Percentiles rank a stretch among this genome's conserved stretches.
phyloP scores from a whole-genome alignment of 1,284 basidiomycete genomes.

The Tilletia horrida region DNA sequence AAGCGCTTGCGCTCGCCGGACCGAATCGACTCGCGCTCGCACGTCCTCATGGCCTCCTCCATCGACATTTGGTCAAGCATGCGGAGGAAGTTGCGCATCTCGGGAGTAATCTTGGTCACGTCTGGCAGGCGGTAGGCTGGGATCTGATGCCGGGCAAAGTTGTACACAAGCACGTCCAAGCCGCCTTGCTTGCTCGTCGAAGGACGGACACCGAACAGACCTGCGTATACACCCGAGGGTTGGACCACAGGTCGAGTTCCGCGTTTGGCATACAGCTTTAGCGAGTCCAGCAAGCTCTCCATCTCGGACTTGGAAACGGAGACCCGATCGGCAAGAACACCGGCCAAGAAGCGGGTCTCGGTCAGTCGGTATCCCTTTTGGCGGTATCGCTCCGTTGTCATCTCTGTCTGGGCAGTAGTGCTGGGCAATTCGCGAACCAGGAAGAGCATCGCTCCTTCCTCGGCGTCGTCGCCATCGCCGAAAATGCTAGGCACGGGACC shows the following conservation, averaged over 20 bases:
- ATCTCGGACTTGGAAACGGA: conserved; percentile 58
- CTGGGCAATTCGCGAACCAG: conserved; percentile 58
- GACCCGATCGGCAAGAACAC: conserved; percentile 58
- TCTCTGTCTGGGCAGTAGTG: conserved; percentile 18
- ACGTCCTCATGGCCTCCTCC: conserved; percentile 56
- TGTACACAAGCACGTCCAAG: conserved; percentile 59
- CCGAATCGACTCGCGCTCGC: conserved; percentile 56
- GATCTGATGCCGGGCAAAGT: conserved; percentile 61
- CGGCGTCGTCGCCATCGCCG: conserved; percentile 44
- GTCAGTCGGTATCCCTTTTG: conserved; percentile 59
- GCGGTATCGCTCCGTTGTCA: conserved; percentile 55
- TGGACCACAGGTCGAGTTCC: conserved; percentile 60
- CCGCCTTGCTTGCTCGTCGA: conserved; percentile 52
- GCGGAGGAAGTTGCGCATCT: conserved; percentile 57
- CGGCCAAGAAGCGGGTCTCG: conserved; percentile 59
- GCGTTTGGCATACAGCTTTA: conserved; percentile 60
- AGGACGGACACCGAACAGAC: conserved; percentile 59
- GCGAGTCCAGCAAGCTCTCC: conserved; percentile 58
- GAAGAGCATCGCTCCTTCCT: conserved; percentile 60
- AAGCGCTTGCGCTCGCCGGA: conserved; percentile 48
- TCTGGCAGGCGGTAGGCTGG: conserved; percentile 61
- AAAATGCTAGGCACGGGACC: conserved; percentile 41
- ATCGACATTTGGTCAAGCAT: conserved; percentile 57
- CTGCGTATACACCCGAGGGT: conserved; percentile 59
- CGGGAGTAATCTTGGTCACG: conserved; percentile 55